Evolutionary conservation across 2,329 filamentous ascomycete genomes (phyloP).

Genomic region (Colletotrichum sp.): DNA sequence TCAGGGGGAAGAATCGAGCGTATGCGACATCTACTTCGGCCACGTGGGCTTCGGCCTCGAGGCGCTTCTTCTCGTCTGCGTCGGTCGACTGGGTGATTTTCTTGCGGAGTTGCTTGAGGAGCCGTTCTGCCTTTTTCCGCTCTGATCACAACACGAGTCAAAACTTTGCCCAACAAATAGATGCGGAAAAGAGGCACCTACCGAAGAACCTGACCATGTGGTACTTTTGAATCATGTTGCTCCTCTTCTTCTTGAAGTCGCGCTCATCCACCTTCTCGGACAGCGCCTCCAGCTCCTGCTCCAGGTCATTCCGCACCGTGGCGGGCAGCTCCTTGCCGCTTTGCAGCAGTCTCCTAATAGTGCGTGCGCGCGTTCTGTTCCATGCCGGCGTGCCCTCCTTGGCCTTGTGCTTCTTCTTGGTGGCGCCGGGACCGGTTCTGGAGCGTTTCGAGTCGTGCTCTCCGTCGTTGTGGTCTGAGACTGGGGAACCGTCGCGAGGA

Average conservation of each 20-base stretch:
- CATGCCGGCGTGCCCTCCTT: slow-evolving; percentile 59
- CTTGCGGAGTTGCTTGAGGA: slow-evolving; percentile 68
- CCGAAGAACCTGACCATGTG: slow-evolving; percentile 88
- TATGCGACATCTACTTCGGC: slow-evolving; percentile 80
- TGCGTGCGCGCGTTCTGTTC: slow-evolving; percentile 74
- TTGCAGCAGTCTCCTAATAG: slow-evolving; percentile 70
- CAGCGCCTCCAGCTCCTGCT: slow-evolving; percentile 73
- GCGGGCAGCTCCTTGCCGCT: slow-evolving; percentile 69
- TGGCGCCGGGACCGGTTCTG: slow-evolving; percentile 28
- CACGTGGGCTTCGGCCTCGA: slow-evolving; percentile 66
- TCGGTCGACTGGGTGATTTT: slow-evolving; percentile 58
- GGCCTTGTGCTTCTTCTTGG: slow-evolving; percentile 44
- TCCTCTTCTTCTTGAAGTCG: slow-evolving; percentile 64
- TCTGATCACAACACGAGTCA: slow-evolving; percentile 47
- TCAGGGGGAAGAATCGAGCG: slow-evolving; percentile 72
- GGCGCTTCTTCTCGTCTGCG: slow-evolving; percentile 52
- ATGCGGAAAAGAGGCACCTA: slow-evolving; percentile 38
- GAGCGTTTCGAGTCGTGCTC: slow-evolving; percentile 37
- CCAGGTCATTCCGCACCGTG: slow-evolving; percentile 70
- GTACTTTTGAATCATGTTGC: slow-evolving; percentile 77
- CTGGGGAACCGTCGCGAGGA: slow-evolving; percentile 15
- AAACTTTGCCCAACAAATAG: not conserved
- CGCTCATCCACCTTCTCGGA: slow-evolving; percentile 67
- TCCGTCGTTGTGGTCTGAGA: slow-evolving; percentile 15
- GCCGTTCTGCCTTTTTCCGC: slow-evolving; percentile 73